Evolutionary conservation across 2,329 filamentous ascomycete genomes (phyloP), one percentile per base, ranked within the genome.

Genomic region (Anthostomella pinea): DNA sequence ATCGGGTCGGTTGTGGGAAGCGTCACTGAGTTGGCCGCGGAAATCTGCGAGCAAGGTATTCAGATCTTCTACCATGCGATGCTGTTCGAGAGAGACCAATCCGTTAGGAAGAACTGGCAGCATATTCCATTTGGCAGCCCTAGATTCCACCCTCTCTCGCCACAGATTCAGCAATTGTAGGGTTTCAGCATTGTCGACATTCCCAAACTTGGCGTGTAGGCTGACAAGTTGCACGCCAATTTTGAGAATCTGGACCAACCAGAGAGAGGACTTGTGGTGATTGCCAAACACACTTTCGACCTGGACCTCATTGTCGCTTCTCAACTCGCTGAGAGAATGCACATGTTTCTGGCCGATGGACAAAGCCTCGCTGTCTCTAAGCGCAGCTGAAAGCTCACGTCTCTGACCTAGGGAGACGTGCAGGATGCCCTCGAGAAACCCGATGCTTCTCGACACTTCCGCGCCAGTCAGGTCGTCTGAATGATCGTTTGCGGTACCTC

Each of bases 371-470:
- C 73, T 52, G 1, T 64, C 58, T 10, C 54, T 57, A 3, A 69
- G 48, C 9, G 64, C 54, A 13, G 61, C 48, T 26, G 68, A 63
- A 21, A 83, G 64, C 5, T 65, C 61, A 30, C 59, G 61, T 40
- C 83, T 72, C 58, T 90, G 85, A 3, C 67, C 63, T 9, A 87
- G 56, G 1, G 77, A 59, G n/a, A 80, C 65, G 41, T 83, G 73
- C 19, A 97, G 68, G 41, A 96, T 73, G 17, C 90, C 88, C 59
- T 98, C 93, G n/a, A 96, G 68, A 47, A 87, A 87, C 0, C 88
- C 88, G 31, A 86, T 75, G 57, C 88, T 90, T 54, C 90, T 77
- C 26, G 77, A 74, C 6, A 93, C 76, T 51, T 96, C 88, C 7
- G 87, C 83, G 26, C 81, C 75, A 28, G 85, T 95, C 24, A 98